phyloP scores from a whole-genome alignment of 225 moss, liverwort and hornwort genomes.

The Marchantia polymorpha region DNA sequence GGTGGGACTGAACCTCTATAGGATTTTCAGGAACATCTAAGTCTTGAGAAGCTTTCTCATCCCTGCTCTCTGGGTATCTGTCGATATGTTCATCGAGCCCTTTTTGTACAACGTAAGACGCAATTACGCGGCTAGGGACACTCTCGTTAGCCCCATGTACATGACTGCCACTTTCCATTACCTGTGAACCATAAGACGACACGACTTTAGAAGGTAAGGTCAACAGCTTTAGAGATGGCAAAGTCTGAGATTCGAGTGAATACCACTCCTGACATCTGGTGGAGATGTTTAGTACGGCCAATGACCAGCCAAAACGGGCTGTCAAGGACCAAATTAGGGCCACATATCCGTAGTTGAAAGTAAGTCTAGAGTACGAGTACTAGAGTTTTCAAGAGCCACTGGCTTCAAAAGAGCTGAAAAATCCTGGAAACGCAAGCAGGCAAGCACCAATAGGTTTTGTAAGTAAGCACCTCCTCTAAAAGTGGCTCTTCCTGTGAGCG shows the following conservation, averaged over 20 bases:
- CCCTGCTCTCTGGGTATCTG: slow-evolving; percentile 33
- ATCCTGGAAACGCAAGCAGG: slow-evolving; percentile 8
- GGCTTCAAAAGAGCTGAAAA: not conserved
- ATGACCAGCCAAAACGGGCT: not conserved
- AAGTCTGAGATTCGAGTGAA: not conserved
- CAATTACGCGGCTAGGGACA: slow-evolving; percentile 31
- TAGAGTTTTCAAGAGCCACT: not conserved
- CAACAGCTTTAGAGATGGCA: not conserved
- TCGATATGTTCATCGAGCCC: slow-evolving; percentile 35
- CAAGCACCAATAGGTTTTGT: not conserved
- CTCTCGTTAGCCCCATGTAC: slow-evolving; percentile 25
- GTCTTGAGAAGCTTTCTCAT: slow-evolving; percentile 23
- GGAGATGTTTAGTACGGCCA: not conserved
- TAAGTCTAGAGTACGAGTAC: not conserved
- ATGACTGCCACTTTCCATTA: slow-evolving; percentile 31
- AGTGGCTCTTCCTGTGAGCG: slow-evolving; percentile 15
- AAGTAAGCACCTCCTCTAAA: slow-evolving; percentile 35
- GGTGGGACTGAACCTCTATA: slow-evolving; percentile 25
- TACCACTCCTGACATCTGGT: not conserved
- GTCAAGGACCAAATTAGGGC: not conserved
- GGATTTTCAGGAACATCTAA: slow-evolving; percentile 25
- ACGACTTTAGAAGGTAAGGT: slow-evolving; percentile 26
- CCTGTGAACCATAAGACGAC: slow-evolving; percentile 41
- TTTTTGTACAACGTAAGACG: slow-evolving; percentile 31
- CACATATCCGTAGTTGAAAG: not conserved